Conservation (phyloP, 2,329 filamentous ascomycete species). For the Exophiala dermatitidis region DNA sequence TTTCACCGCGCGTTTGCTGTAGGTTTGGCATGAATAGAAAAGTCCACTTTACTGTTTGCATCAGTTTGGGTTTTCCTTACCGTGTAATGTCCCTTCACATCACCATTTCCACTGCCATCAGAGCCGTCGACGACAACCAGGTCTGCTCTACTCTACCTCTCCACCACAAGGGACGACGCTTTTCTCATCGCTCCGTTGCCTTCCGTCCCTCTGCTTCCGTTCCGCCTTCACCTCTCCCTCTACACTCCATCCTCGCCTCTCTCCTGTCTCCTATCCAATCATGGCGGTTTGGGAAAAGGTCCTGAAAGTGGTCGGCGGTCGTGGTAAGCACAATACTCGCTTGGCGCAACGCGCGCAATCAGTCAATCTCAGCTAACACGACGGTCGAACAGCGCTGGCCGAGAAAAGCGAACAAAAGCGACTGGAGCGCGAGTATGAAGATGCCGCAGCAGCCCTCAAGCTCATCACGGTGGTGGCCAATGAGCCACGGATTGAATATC, state of each 20-base stretch:
- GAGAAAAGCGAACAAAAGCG: slow-evolving; percentile 14
- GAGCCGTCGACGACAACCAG: slow-evolving; percentile 27
- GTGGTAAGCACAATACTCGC: slow-evolving; percentile 9
- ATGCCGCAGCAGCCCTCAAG: slow-evolving; percentile 12
- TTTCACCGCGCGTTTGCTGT: slow-evolving; percentile 15
- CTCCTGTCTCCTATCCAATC: background rate
- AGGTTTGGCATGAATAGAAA: slow-evolving; percentile 21
- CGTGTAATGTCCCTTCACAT: slow-evolving; percentile 22
- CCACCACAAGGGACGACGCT: background rate
- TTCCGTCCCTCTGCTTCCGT: background rate
- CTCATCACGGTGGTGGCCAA: slow-evolving; percentile 14
- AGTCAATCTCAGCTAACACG: background rate
- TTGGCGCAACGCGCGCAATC: background rate
- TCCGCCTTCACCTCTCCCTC: background rate
- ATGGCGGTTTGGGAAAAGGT: slow-evolving; percentile 13
- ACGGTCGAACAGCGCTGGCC: slow-evolving; percentile 4
- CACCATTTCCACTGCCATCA: slow-evolving; percentile 25
- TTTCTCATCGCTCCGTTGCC: background rate
- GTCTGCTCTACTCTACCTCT: background rate
- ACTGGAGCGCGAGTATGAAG: slow-evolving; percentile 18
- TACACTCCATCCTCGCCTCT: background rate
- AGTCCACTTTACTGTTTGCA: slow-evolving; percentile 20
- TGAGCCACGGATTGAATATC: slow-evolving; percentile 4
- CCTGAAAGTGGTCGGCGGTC: slow-evolving; percentile 14
- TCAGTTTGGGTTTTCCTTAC: slow-evolving; percentile 22